phyloP scores from a whole-genome alignment of 495 filamentous ascomycete genomes.

The Penicillium angulare region DNA sequence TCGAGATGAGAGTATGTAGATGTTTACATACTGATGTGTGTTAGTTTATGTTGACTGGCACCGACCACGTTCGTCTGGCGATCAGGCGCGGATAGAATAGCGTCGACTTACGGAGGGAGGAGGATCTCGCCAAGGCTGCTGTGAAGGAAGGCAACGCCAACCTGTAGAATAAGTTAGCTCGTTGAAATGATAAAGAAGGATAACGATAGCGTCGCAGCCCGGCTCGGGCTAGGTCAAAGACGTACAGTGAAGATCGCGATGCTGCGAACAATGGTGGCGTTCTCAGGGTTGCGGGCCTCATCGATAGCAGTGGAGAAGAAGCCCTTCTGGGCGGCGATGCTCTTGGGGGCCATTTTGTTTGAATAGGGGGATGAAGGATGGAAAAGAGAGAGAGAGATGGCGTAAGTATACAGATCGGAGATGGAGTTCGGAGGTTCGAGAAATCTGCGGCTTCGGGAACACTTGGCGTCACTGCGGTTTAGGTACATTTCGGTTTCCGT shows the following conservation, averaged over 20 bases:
- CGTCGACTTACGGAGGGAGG: conserved; percentile 63
- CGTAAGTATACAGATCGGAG: conserved; percentile 8
- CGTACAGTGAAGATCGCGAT: conserved; percentile 71
- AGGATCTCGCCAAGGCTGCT: conserved; percentile 74
- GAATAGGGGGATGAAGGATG: conserved; percentile 1
- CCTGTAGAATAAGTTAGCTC: conserved; percentile 39
- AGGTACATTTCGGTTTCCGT: conserved; percentile 36
- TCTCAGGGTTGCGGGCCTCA: conserved; percentile 67
- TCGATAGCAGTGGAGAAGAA: conserved; percentile 55
- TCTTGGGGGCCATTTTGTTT: conserved; percentile 42
- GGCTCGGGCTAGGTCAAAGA: too few relatives aligned
- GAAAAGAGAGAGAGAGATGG: conserved; percentile 1
- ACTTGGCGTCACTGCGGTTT: conserved; percentile 42
- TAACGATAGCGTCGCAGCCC: too few relatives aligned
- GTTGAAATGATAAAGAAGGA: too few relatives aligned
- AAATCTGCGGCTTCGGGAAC: conserved; percentile 40
- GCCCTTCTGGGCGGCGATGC: conserved; percentile 45
- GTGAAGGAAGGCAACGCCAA: conserved; percentile 70
- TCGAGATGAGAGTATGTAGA: neutral
- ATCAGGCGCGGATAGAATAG: neutral
- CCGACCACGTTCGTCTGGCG: neutral
- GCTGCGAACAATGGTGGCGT: conserved; percentile 71
- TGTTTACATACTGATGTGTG: conserved; percentile 26
- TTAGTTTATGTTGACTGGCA: neutral
- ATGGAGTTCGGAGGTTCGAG: conserved; percentile 27